Conservation (phyloP, 805 yeast species). For the Metschnikowia baotianmanensis region DNA sequence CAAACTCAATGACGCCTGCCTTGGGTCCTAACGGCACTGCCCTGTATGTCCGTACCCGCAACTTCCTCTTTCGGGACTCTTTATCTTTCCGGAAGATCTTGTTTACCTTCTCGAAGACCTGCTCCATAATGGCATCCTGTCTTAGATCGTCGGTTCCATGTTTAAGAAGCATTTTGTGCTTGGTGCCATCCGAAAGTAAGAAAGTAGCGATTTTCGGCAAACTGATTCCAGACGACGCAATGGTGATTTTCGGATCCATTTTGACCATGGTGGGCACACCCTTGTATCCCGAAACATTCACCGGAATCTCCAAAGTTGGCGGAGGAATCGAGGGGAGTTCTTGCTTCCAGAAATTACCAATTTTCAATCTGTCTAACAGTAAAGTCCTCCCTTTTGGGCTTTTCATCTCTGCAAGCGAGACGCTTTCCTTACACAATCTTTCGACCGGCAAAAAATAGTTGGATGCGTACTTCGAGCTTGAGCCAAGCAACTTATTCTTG, state of each 20-base stretch:
- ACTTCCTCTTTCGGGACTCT: constrained; percentile 52
- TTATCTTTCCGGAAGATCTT: constrained; percentile 54
- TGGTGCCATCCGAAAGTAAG: constrained; percentile 53
- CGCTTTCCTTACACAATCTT: constrained; percentile 48
- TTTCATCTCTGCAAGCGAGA: constrained; percentile 50
- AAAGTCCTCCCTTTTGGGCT: constrained; percentile 32
- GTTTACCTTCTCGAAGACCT: constrained; percentile 87
- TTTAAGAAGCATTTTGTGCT: constrained; percentile 64
- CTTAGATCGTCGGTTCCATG: constrained; percentile 89
- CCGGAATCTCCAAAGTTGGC: constrained; percentile 54
- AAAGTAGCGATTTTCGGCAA: constrained; percentile 76
- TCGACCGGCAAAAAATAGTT: constrained; percentile 45
- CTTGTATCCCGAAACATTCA: constrained; percentile 45
- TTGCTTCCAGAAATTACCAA: constrained; percentile 49
- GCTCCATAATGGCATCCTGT: constrained; percentile 97
- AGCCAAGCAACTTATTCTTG: constrained; percentile 37
- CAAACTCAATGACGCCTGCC: constrained; percentile 90
- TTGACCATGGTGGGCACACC: constrained; percentile 45
- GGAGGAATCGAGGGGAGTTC: constrained; percentile 57
- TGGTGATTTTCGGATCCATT: constrained; percentile 45
- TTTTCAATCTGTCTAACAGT: constrained; percentile 32
- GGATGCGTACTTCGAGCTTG: constrained; percentile 23
- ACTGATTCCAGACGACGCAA: constrained; percentile 85
- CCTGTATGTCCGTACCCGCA: constrained; percentile 77
- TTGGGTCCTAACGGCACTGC: constrained; percentile 88